These are phyloP conservation scores for Porphyrellus cyaneotinctus DNA, from an alignment of 768 basidiomycete genomes.

Conservation along the genomic window DNA sequence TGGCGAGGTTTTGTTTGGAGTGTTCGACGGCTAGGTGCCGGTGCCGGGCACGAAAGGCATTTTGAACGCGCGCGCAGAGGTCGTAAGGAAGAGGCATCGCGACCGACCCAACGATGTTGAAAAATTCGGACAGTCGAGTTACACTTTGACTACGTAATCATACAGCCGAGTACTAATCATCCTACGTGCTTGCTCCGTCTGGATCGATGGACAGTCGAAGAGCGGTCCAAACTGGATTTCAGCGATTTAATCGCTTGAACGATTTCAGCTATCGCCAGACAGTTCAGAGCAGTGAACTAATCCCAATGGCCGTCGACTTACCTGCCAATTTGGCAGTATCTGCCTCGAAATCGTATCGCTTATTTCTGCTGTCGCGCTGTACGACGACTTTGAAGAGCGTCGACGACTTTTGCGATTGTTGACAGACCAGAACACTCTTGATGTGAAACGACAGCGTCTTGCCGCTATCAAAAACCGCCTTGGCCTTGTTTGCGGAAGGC, in stretches of 20 bases:
- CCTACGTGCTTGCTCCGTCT: constrained; percentile 59
- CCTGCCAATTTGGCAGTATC: constrained; percentile 79
- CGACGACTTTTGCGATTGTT: constrained; percentile 75
- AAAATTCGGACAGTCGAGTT: no score
- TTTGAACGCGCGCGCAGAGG: constrained; percentile 87
- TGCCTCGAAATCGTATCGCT: constrained; percentile 97
- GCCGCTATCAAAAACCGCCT: constrained; percentile 81
- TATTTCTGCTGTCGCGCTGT: constrained; percentile 67
- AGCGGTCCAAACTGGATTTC: constrained; percentile 60
- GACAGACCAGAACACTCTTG: constrained; percentile 78
- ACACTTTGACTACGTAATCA: constrained; percentile 9
- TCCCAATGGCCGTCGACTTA: constrained; percentile 32
- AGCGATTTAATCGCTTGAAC: constrained; percentile 67
- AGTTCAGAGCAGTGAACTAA: not conserved
- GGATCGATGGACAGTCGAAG: constrained; percentile 57
- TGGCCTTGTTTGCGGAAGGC: constrained; percentile 75
- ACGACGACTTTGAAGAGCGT: constrained; percentile 88
- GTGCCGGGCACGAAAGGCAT: constrained; percentile 88
- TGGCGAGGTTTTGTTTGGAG: constrained; percentile 85
- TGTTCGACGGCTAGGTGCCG: constrained; percentile 73
- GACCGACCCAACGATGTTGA: no score
- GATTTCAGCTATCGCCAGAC: constrained; percentile 55
- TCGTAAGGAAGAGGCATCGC: constrained; percentile 66
- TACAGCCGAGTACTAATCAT: no score
- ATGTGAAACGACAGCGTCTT: constrained; percentile 93